Base-by-base conservation (phyloP, 495 filamentous ascomycete genomes). In the Sabuloglossum arenarium region DNA sequence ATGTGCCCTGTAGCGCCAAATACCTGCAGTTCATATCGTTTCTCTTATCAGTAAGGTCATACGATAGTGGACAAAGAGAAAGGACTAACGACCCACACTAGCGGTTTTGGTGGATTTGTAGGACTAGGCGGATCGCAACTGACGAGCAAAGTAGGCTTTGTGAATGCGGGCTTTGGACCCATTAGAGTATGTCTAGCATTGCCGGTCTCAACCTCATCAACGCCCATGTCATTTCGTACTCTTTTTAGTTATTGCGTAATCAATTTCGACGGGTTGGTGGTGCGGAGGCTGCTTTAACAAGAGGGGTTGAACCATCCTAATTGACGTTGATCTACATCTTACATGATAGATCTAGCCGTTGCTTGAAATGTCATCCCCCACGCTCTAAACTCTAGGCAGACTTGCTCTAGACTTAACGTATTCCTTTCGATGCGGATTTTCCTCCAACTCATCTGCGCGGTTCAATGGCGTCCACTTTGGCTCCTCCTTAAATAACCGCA, bases 401-500 rank as follows among this genome's bases (percentile, higher is more conserved):
- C 31, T 11, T 19, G 1, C 21, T 10, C 24, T n/a, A 12, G 43
- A 24, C 47, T 46, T 54, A 8, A 89, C 63, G 65, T 96, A 96
- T 25, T 77, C 76, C 75, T 85, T 77, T 19, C 91, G 80, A 63
- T 81, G 83, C 31, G 70, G 69, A 67, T 95, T 98, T 55, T 63
- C 67, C 68, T 94, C 86, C 56, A 94, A 72, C 42, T 93, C 87
- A 11, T 69, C 73, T 0, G 77, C 77, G 45, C 93, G 77, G 68
- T 94, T 94, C 62, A 98, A 68, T 16, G 91, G 86, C 57, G 89
- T 97, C 91, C 91, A 98, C 71, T 95, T 94, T 42, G 91, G 93
- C 72, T 97, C 88, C 56, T 97, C 91, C 73, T 96, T 89, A 79
- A 97, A 98, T 54, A 98, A 76, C 39, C 91, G 79, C 86, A 97